Evolutionary conservation across 1,139 yeast genomes (phyloP).

Genomic region (Chernovozyma aurita): DNA sequence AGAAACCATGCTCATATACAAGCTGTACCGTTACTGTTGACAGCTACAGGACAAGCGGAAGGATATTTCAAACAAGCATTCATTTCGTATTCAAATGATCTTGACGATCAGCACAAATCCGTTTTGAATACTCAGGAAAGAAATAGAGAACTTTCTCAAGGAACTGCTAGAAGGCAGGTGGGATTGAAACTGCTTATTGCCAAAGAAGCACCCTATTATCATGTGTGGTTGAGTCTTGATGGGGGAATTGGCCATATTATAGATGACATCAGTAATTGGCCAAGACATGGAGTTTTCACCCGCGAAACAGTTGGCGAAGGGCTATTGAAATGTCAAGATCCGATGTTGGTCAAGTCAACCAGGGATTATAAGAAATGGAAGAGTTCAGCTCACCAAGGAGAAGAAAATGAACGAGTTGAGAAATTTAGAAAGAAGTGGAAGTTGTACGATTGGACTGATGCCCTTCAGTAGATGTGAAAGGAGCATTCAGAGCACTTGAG

Average conservation of each 20-base stretch:
- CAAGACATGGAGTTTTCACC: slow-evolving; percentile 40
- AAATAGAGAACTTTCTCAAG: slow-evolving; percentile 7
- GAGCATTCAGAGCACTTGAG: no score
- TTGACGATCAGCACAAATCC: slow-evolving; percentile 30
- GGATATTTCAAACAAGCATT: slow-evolving; percentile 41
- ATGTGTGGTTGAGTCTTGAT: slow-evolving; percentile 42
- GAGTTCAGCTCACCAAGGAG: slow-evolving; percentile 1
- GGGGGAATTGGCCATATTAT: slow-evolving; percentile 52
- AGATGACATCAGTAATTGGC: slow-evolving; percentile 38
- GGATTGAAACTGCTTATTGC: slow-evolving; percentile 37
- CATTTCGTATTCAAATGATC: slow-evolving; percentile 24
- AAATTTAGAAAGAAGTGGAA: slow-evolving; percentile 4
- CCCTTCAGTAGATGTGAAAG: no score
- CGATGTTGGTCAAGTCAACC: slow-evolving; percentile 2
- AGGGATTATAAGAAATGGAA: slow-evolving; percentile 5
- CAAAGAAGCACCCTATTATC: slow-evolving; percentile 46
- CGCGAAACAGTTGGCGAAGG: slow-evolving; percentile 37
- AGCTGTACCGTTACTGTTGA: slow-evolving; percentile 38
- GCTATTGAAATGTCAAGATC: slow-evolving; percentile 3
- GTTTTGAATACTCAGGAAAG: slow-evolving; percentile 29
- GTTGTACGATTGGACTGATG: slow-evolving; percentile 3
- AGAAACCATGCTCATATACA: slow-evolving; percentile 36
- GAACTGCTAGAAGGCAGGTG: slow-evolving; percentile 17
- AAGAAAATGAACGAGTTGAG: slow-evolving; percentile 3
- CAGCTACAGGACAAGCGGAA: slow-evolving; percentile 21